Base-by-base conservation (phyloP, 441 rosid species). In the Corymbia calophylla region DNA sequence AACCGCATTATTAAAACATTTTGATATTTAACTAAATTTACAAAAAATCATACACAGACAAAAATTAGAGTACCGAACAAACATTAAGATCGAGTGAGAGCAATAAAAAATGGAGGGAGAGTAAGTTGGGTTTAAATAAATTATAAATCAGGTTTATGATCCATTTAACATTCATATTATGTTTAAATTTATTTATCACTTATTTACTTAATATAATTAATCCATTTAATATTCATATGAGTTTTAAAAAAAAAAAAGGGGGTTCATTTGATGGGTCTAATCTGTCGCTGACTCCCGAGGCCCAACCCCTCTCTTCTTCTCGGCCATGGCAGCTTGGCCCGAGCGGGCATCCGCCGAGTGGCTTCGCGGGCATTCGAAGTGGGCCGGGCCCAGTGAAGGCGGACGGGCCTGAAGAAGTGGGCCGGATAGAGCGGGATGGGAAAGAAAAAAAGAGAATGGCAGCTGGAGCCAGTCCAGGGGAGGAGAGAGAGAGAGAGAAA, bases 1-100 rank as follows among this genome's bases (percentile, higher is more conserved):
- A 0, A 2, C 25, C 5, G 0, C 23, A 9, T 0, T 56, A 56
- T 56, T 56, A 4, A 56, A 56, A 56, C 3, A 23, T 6, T 23
- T 23, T 56, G 9, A 56, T 4, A 23, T 9, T 9, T 58, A 58
- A 9, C 62, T 2, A 1, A 58, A 58, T 23, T 58, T 23, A 58
- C 0, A 13, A 58, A 58, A 1, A 58, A 23, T 23, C 62, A 23
- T 29, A 23, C 0, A 12, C 4, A 23, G 25, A 58, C n/a, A 23
- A 58, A 56, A 27, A 4, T 56, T 0, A 56, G 29, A 56, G 62
- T 9, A 27, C 62, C 4, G 9, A 23, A 27, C 29, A 21, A 56
- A 27, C 1, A 0, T 9, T 23, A 56, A 56, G 62, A 56, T 56
- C 0, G 12, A 56, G 1, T 23, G 62, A 4, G 4, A 12, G 27